Percentiles rank a stretch among this genome's conserved stretches.
Conservation (phyloP, 352 stramenopile genomes). For the Pythium insidiosum region DNA sequence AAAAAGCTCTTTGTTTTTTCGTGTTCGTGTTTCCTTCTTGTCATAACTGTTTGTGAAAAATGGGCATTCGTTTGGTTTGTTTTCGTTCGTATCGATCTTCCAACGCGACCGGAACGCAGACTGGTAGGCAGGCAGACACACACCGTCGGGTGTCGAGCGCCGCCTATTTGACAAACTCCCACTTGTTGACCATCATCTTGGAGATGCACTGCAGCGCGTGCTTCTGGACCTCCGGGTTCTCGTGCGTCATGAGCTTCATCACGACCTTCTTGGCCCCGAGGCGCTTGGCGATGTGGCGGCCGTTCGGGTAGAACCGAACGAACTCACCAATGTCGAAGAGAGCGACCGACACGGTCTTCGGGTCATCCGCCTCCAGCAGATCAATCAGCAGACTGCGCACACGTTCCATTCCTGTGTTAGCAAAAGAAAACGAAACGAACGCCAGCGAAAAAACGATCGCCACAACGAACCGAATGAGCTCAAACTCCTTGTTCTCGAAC, state of each 20-base stretch:
- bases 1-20: no score
- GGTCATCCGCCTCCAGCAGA: slow-evolving; percentile 88
- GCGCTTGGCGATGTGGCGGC: slow-evolving; percentile 92
- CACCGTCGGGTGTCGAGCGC: no score
- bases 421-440: no score
- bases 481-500: slow-evolving; percentile 96
- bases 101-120: no score
- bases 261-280: slow-evolving; percentile 95
- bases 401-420: no score
- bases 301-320: slow-evolving; percentile 96
- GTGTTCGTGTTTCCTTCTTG: no score
- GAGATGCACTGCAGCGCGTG: slow-evolving; percentile 97
- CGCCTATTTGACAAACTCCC: slow-evolving; percentile 90
- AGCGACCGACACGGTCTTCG: slow-evolving; percentile 93
- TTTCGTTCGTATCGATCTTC: no score
- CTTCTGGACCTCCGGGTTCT: slow-evolving; percentile 95
- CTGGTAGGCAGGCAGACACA: no score
- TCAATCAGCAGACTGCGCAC: slow-evolving; percentile 87
- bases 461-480: slow-evolving; percentile 75
- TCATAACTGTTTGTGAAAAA: no score
- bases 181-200: slow-evolving; percentile 99
- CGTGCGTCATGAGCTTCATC: slow-evolving; percentile 97
- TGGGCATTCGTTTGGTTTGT: no score
- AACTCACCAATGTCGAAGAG: slow-evolving; percentile 98
- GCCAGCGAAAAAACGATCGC: no score